Base-by-base conservation (phyloP, 179 eudicot species). In the Patellifolia procumbens region DNA sequence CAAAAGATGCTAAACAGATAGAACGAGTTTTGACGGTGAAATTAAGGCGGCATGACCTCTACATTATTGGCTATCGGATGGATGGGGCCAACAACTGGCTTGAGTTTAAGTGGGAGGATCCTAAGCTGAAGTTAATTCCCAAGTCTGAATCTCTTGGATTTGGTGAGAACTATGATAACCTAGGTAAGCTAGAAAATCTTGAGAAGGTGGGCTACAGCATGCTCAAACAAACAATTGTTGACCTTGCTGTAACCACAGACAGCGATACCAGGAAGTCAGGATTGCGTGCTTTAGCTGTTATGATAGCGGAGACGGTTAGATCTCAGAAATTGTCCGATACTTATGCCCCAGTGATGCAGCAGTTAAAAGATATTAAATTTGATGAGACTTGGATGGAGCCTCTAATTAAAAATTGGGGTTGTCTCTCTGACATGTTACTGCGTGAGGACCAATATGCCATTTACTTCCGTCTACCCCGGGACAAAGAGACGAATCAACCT, bases 161-260 rank as follows among this genome's bases (percentile, higher is more conserved):
- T 20, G 68, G 69, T 17, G 77, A 31, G 56, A 74, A 74, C 45
- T 74, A 74, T n/a, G n/a, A 32, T 22, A n/a, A n/a, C n/a, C n/a
- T n/a, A n/a, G n/a, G n/a, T n/a, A n/a, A n/a, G n/a, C n/a, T n/a
- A n/a, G n/a, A n/a, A 61, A 73, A 56, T 22, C 76, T 28, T 19
- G 64, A 48, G 8, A 16, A 16, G 29, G 69, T 74, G 2, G 77
- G 77, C 39, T 74, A 74, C 15, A 17, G 12, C 16, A 74, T 69
- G 8, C 68, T 74, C 13, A 60, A 46, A 59, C 3, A 45, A 0
- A 31, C 58, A 3, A 74, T 74, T 12, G 0, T 10, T 19, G 17
- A 43, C 19, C 77, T 74, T 17, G 69, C 77, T 48, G 28, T 35
- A 65, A 65, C 69, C 16, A 46, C 13, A 28, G 43, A 42, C 42